Base-by-base conservation (phyloP, 1,284 basidiomycete genomes). In the Fomitopsis betulina region DNA sequence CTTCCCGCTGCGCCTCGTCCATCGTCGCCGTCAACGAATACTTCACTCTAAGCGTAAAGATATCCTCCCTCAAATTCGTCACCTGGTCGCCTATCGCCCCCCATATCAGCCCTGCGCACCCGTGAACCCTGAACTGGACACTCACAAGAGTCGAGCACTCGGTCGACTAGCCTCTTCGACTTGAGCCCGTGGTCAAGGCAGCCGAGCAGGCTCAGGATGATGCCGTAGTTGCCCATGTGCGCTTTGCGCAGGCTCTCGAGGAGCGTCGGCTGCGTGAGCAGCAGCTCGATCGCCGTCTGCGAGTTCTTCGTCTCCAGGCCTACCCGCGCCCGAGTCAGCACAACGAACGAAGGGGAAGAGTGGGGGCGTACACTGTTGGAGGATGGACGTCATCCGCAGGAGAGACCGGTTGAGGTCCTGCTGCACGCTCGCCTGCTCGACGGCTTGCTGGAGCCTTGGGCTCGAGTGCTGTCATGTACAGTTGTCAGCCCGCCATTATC, bases 151-250 rank as follows among this genome's bases (percentile, higher is more conserved):
- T 98, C 94, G 58, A 98, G 89, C 58, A 97, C 83, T 13, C 84
- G 80, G 74, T 98, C 96, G 0, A 94, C 94, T 1, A 97, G 77
- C 54, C 80, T 85, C 77, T 98, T 98, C 13, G 88, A 83, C 65
- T 85, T 80, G 25, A 87, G 73, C 0, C 95, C 96, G 57, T 90
- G 81, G 65, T 97, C 95, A 42, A 98, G 75, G 63, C 89, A 94
- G 10, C 95, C 94, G 2, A 98, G 78, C 27, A 98, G 80, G 67
- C 93, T 94, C 27, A 97, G 81, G 27, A 98, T 87, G 47, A 96
- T 78, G 53, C 94, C 87, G 69, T 96, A 98, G 65, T 91, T 94
- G 47, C 96, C 96, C 79, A 88, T 84, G 64, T 93, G 84, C 0
- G 93, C 93, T 65, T 87, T 93, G 56, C 93, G 83, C 5, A 98